Base-by-base conservation (phyloP, 73 alveolate genomes). In the Symbiodinium natans region DNA sequence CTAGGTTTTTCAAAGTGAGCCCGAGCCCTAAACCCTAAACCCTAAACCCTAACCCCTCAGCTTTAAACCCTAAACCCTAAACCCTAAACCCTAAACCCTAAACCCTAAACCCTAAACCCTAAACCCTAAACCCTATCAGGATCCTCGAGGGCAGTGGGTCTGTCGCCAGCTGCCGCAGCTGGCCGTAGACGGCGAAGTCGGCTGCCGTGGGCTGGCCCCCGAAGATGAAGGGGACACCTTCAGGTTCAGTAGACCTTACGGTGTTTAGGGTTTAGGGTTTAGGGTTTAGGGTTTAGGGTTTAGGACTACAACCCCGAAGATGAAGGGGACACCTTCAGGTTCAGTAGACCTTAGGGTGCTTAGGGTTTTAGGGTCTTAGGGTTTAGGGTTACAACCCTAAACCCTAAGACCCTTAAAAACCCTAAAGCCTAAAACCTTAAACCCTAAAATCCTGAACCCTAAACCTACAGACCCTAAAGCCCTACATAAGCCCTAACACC, bases 161-260 rank as follows among this genome's bases (percentile, higher is more conserved):
- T 9, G 80, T 63, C 19, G 80, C 80, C 80, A 63, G 80, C 80
- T 63, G 80, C 36, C 80, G 80, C 33, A 63, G 80, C 80, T 63
- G 80, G 80, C 80, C 80, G 80, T 63, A 63, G 80, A 63, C 33
- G 13, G 80, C 80, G 80, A 63, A 63, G 80, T 63, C 80, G 36
- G 80, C 80, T 3, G 38, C 36, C 29, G 80, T 63, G 80, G 80
- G 80, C 19, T 36, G 80, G 27, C 80, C 27, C 38, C 80, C 80
- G 36, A 63, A 63, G 80, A 63, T 63, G 80, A 63, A 63, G 80
- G 80, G 38, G 15, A 23, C 2, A n/a, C 80, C 80, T 63, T 25
- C 29, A 3, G 38, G 36, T 13, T 63, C 33, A n/a, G 21, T 52
- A 10, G 0, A 5, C 15, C 74, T 56, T 56, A 21, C 6, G 74